Evolutionary conservation across 805 yeast genomes (phyloP), one percentile per base, ranked within the genome.

Genomic region (Wickerhamomyces ciferrii): DNA sequence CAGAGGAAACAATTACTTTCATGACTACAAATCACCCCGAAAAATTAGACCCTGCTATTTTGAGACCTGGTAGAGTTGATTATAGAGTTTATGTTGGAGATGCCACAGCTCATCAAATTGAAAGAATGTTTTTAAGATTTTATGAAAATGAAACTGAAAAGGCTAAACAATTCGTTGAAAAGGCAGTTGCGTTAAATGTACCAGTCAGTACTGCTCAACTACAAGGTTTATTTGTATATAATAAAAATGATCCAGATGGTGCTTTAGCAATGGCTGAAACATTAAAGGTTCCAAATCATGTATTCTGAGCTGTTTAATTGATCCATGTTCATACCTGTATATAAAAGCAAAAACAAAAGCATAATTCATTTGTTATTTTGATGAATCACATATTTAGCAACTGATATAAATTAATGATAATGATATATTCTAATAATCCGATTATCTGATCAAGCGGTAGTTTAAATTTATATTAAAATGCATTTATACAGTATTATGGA

Each of bases 1-100:
- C 97, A 2, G 99, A 94, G 61, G 98, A 94, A 61, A 85, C 96
- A 41, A 75, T 94, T 31, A 92, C 97, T 0, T 94, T 94, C 66
- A 94, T 94, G 99, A 94, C 99, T 19, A 92, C 99, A 19, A 94
- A 94, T 65, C 99, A 94, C 60, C 97, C 97, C 0, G 98, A 94
- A 52, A 80, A 80, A 52, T 71, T 94, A 35, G 99, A 94, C 59
- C 89, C 97, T 1, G 99, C 99, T 0, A 75, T 94, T 39, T 69
- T 94, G 62, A 76, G 99, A 53, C 99, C 99, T 0, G 99, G 99
- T 2, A 76, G 99, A 66, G 84, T 94, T 29, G 99, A 94, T 62
- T 82, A 75, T 64, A 88, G 89, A 66, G 84, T 82, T 19, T 70
- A 83, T 58, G 78, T 94, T 36, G 94, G 87, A 53, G 87, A 92